phyloP scores from a whole-genome alignment of 352 stramenopile species.

The Globisporangium splendens region DNA sequence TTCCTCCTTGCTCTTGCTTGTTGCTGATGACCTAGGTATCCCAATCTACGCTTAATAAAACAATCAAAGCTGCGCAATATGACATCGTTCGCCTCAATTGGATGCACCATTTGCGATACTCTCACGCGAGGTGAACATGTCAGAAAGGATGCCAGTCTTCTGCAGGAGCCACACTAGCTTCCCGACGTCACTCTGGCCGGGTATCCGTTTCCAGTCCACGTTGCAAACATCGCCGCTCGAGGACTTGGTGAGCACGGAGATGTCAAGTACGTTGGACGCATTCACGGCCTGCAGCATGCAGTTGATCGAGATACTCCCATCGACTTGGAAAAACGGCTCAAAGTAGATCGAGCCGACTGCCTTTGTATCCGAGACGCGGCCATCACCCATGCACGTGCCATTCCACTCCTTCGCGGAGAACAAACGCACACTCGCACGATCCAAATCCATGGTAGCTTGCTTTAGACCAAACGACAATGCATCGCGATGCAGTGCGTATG shows the following conservation, averaged over 20 bases:
- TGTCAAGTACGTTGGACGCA: constrained; percentile 26
- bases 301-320: constrained; percentile 57
- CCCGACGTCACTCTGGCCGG: constrained; percentile 55
- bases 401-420: constrained; percentile 78
- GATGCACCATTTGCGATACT: background rate
- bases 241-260: constrained; percentile 36
- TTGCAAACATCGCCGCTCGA: constrained; percentile 46
- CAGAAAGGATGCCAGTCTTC: constrained; percentile 51
- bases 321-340: constrained; percentile 58
- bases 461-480: constrained; percentile 72
- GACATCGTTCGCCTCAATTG: constrained; percentile 3
- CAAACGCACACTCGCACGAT: constrained; percentile 69
- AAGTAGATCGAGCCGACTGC: constrained; percentile 67
- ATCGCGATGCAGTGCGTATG: constrained; percentile 62
- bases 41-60: background rate
- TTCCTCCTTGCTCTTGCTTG: background rate
- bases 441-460: constrained; percentile 72
- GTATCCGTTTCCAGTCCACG: constrained; percentile 81
- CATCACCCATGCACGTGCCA: constrained; percentile 81
- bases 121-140: constrained; percentile 15
- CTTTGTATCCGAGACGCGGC: constrained; percentile 72
- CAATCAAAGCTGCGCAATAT: background rate
- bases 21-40: background rate
- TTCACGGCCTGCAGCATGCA: constrained; percentile 73
- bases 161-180: constrained; percentile 79